These are phyloP conservation scores for Retiboletus flavoniger DNA, from an alignment of 1,284 basidiomycete genomes.

Conservation along the genomic window DNA sequence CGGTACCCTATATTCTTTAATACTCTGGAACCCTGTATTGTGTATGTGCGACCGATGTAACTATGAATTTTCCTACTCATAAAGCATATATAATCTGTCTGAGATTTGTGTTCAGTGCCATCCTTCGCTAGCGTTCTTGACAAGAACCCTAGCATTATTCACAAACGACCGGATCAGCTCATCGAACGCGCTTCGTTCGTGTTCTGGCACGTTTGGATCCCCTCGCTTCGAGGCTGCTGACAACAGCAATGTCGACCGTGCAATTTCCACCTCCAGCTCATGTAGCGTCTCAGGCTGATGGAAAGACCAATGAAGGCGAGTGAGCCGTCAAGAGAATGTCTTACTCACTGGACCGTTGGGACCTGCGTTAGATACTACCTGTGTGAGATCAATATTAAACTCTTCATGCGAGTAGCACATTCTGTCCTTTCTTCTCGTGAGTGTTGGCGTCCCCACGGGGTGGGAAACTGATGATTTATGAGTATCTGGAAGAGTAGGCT, in stretches of 20 bases:
- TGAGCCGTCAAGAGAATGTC: neutral
- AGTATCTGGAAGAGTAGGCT: constrained; percentile 20
- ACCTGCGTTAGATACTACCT: constrained; percentile 63
- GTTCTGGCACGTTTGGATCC: constrained; percentile 54
- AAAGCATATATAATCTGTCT: neutral
- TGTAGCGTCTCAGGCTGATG: constrained; percentile 61
- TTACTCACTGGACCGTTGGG: constrained; percentile 49
- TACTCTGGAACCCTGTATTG: constrained; percentile 11
- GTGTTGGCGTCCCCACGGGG: constrained; percentile 56
- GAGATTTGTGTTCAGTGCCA: constrained; percentile 33
- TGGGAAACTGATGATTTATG: constrained; percentile 47
- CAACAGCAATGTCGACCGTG: constrained; percentile 59
- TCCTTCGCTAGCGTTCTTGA: constrained; percentile 56
- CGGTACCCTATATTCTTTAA: constrained; percentile 13
- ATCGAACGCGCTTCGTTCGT: constrained; percentile 71
- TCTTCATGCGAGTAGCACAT: constrained; percentile 93
- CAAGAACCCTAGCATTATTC: constrained; percentile 74
- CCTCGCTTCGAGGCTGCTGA: constrained; percentile 57
- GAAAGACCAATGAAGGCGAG: constrained; percentile 2
- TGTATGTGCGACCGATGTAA: constrained; percentile 4
- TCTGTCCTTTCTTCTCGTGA: constrained; percentile 82
- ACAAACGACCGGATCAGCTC: constrained; percentile 81
- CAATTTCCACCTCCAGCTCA: constrained; percentile 73
- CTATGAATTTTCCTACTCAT: constrained; percentile 2
- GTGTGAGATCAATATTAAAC: constrained; percentile 90